Evolutionary conservation across 1,284 basidiomycete species (phyloP).

Genomic region (Neolentinus lepideus): DNA sequence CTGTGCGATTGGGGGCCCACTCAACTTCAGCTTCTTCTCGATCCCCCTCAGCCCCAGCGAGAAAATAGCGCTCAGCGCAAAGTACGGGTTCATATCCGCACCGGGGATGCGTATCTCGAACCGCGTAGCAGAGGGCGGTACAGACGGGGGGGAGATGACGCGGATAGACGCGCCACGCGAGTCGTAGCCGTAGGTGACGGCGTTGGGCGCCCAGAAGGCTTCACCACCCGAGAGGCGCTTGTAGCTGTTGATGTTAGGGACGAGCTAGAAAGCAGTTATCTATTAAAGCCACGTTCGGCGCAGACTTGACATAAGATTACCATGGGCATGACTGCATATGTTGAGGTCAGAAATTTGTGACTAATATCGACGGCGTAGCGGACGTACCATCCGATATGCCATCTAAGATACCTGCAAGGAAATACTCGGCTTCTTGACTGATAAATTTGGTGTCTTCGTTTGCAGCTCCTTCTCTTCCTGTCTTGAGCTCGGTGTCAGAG

Average conservation of each 20-base stretch:
- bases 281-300: too few species aligned
- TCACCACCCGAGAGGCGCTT: slow-evolving; percentile 95
- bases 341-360: background rate
- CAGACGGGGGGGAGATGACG: slow-evolving; percentile 86
- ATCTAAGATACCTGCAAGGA: slow-evolving; percentile 85
- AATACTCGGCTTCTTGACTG: slow-evolving; percentile 83
- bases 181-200: slow-evolving; percentile 92
- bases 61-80: slow-evolving; percentile 82
- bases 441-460: slow-evolving; percentile 81
- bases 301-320: too few species aligned
- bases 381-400: slow-evolving; percentile 81
- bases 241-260: slow-evolving; percentile 96
- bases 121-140: slow-evolving; percentile 73
- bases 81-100: slow-evolving; percentile 93
- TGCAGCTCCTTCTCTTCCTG: slow-evolving; percentile 55
- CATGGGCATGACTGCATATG: slow-evolving; percentile 54
- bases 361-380: background rate
- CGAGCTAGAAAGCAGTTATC: slow-evolving; percentile 45
- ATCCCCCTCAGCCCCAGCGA: slow-evolving; percentile 85
- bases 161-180: slow-evolving; percentile 88
- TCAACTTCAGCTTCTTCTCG: slow-evolving; percentile 63
- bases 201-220: slow-evolving; percentile 92
- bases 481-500: slow-evolving; percentile 47
- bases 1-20: slow-evolving; percentile 65
- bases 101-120: slow-evolving; percentile 93